Evolutionary conservation across 108 stramenopile genomes (phyloP).

Genomic region (Skeletonema marinoi): DNA sequence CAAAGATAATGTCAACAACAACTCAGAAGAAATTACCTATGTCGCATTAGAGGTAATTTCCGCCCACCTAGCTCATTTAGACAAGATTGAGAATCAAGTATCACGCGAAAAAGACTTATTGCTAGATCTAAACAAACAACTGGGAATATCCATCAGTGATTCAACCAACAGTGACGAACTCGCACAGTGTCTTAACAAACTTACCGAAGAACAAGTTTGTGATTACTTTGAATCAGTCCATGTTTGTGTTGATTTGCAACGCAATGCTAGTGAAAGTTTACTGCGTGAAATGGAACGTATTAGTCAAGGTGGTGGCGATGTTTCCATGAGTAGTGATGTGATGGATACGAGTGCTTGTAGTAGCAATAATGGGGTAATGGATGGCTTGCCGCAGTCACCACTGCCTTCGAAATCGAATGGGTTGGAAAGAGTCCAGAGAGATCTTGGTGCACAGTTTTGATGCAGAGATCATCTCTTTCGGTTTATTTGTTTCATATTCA

Average conservation of each 20-base stretch:
- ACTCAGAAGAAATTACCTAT: slow-evolving; percentile 30
- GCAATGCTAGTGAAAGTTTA: slow-evolving; percentile 46
- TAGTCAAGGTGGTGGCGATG: slow-evolving; percentile 22
- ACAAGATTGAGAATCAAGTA: slow-evolving; percentile 71
- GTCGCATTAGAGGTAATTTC: slow-evolving; percentile 58
- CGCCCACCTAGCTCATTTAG: slow-evolving; percentile 72
- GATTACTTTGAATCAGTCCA: slow-evolving; percentile 85
- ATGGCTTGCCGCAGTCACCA: background rate
- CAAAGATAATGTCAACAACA: background rate
- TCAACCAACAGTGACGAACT: slow-evolving; percentile 27
- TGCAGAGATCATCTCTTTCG: background rate
- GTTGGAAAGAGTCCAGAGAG: background rate
- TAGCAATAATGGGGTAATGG: background rate
- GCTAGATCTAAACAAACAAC: slow-evolving; percentile 63
- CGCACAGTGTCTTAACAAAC: slow-evolving; percentile 11
- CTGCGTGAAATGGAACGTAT: slow-evolving; percentile 77
- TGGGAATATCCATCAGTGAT: slow-evolving; percentile 46
- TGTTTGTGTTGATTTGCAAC: slow-evolving; percentile 67
- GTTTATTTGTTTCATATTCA: background rate
- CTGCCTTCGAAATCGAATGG: background rate
- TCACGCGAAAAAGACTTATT: slow-evolving; percentile 80
- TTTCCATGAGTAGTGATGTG: background rate
- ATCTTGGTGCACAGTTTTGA: slow-evolving; percentile 4
- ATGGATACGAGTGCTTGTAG: background rate
- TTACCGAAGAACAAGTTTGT: slow-evolving; percentile 79